Percentiles rank a stretch among this genome's conserved stretches.
phyloP scores from a whole-genome alignment of 345 rosid species.

The Cardamine chenopodiifolia region DNA sequence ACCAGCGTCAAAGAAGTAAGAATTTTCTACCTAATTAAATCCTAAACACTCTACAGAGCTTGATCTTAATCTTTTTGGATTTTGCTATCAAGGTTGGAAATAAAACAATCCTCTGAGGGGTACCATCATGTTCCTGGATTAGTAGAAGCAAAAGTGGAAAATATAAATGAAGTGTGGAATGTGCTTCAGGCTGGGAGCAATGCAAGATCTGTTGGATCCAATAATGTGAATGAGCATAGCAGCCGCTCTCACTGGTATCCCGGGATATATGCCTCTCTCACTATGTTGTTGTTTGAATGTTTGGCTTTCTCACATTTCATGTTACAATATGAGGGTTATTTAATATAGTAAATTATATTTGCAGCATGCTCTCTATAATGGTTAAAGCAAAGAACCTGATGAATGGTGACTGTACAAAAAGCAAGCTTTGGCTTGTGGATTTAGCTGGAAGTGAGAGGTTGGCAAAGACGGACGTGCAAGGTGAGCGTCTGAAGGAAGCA shows the following conservation, averaged over 20 bases:
- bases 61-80: conserved; percentile 2
- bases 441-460: conserved; percentile 98
- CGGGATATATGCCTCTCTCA: conserved; percentile 7
- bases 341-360: conserved; percentile 26
- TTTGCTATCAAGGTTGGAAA: conserved; percentile 67
- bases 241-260: conserved; percentile 96
- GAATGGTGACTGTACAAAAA: conserved; percentile 84
- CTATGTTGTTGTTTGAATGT: conserved; percentile 9
- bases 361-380: conserved; percentile 91
- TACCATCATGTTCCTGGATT: conserved; percentile 87
- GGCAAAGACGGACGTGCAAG: conserved; percentile 87
- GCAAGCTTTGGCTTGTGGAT: conserved; percentile 99
- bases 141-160: conserved; percentile 79
- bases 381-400: conserved; percentile 82
- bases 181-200: conserved; percentile 90
- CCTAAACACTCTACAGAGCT: background rate
- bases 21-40: background rate
- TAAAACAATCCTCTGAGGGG: conserved; percentile 87
- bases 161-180: conserved; percentile 78
- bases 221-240: conserved; percentile 94
- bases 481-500: conserved; percentile 95
- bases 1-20: conserved; percentile 78
- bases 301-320: conserved; percentile 10
- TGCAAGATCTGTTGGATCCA: conserved; percentile 95
- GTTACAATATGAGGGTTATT: background rate